These are phyloP conservation scores for Fusarium robinianum DNA, from an alignment of 2,329 filamentous ascomycete genomes.

Conservation along the genomic window DNA sequence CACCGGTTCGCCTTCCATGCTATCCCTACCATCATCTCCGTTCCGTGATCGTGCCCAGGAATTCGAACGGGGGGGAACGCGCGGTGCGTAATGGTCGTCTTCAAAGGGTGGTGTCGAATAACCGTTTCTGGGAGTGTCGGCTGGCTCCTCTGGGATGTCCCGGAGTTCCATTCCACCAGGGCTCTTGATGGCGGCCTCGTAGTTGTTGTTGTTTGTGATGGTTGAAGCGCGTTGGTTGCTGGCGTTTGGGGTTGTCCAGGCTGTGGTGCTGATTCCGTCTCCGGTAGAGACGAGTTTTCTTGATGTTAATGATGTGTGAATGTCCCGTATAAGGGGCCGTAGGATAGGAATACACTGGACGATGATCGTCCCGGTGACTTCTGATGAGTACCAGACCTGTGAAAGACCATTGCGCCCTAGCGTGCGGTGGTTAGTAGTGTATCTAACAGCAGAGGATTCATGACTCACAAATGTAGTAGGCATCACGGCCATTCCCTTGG, in stretches of 20 bases:
- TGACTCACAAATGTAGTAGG: constrained; percentile 51
- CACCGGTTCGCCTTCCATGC: constrained; percentile 20
- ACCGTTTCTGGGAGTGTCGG: not conserved
- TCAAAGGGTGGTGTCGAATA: not conserved
- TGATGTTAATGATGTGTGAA: constrained; percentile 33
- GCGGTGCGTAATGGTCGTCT: not conserved
- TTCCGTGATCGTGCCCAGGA: constrained; percentile 26
- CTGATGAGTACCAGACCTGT: constrained; percentile 49
- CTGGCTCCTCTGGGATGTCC: constrained; percentile 29
- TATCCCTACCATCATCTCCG: constrained; percentile 21
- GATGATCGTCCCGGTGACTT: constrained; percentile 58
- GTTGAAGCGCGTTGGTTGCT: constrained; percentile 30
- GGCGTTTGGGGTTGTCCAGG: constrained; percentile 28
- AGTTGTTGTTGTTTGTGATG: constrained; percentile 7
- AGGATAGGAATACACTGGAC: constrained; percentile 59
- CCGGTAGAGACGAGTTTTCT: constrained; percentile 25
- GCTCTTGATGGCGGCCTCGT: not conserved
- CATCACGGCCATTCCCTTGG: constrained; percentile 50
- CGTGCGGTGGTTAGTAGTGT: not conserved
- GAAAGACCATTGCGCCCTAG: constrained; percentile 36
- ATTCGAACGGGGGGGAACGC: constrained; percentile 12
- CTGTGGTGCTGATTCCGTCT: constrained; percentile 21
- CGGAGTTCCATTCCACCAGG: constrained; percentile 25
- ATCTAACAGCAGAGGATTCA: not conserved
- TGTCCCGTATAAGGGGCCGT: constrained; percentile 48